Base-by-base conservation (phyloP, 2,329 filamentous ascomycete species). In the Calonectria ilicicola region DNA sequence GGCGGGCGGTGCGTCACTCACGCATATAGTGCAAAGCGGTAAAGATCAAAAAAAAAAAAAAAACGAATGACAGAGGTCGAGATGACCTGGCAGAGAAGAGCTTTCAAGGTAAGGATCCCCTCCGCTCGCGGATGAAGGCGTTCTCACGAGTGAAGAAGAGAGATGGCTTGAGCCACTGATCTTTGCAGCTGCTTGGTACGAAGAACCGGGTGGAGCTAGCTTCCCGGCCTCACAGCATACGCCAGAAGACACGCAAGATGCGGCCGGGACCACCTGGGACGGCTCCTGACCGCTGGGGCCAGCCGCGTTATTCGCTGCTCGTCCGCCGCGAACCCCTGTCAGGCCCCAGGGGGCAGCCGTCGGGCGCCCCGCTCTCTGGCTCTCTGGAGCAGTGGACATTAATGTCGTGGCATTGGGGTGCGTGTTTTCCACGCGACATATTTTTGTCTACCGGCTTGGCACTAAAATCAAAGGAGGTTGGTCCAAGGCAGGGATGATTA, bases 131-230 rank as follows among this genome's bases (percentile, higher is more conserved):
- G 70, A 68, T 47, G 69, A 78, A 79, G 73, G 76, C 69, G 79
- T 77, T 78, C 69, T 79, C 75, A 70, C n/a, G 74, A 74, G 77
- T 58, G 67, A 76, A 75, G 72, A 76, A 72, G 67, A 76, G 74
- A 76, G 74, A 74, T 62, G 60, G 62, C 44, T 65, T 53, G 69
- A 47, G 42, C 44, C 35, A 53, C 60, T 65, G 49, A 35, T 38
- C 40, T 66, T 46, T 21, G 35, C n/a, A 53, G 38, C 69, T 63
- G 32, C 32, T 35, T 35, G 67, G 69, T 56, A 67, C 69, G 58
- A 67, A 58, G 58, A 67, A 35, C n/a, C 35, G 46, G 49, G 69
- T 72, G 69, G 69, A 72, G 35, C 64, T 29, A 60, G 47, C 53
- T 58, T 58, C 53, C 53, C 32, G 53, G 26, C 53, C 53, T 58